phyloP scores from a whole-genome alignment of 1,284 basidiomycete species.

The Vanrija humicola region DNA sequence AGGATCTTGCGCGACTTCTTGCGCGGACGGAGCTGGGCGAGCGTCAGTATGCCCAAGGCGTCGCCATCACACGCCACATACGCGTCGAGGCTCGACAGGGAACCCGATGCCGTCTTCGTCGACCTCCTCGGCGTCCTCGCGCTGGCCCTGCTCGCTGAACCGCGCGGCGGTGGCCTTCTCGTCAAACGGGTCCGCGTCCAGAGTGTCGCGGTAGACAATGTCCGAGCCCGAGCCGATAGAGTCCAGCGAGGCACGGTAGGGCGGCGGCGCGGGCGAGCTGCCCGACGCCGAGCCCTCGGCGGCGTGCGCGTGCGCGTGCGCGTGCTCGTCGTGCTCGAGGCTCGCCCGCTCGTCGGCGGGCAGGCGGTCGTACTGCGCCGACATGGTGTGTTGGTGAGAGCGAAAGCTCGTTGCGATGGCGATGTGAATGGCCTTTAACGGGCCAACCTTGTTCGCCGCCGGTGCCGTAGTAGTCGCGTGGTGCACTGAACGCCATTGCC shows the following conservation, averaged over 20 bases:
- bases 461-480: too few species aligned
- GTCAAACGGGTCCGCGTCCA: slow-evolving; percentile 41
- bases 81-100: slow-evolving; percentile 25
- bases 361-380: slow-evolving; percentile 11
- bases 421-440: too few species aligned
- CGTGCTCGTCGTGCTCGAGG: not conserved
- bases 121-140: not conserved
- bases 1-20: slow-evolving; percentile 41
- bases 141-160: slow-evolving; percentile 17
- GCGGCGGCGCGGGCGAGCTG: slow-evolving; percentile 3
- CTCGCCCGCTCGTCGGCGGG: not conserved
- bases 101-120: slow-evolving; percentile 29
- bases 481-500: too few species aligned
- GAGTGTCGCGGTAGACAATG: slow-evolving; percentile 35
- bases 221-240: slow-evolving; percentile 18
- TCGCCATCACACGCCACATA: not conserved
- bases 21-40: slow-evolving; percentile 27
- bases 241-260: slow-evolving; percentile 6
- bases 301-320: not conserved
- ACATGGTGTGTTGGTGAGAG: slow-evolving; percentile 2
- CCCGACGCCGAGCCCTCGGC: not conserved
- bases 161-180: slow-evolving; percentile 29
- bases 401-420: not conserved
- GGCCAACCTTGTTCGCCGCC: too few species aligned
- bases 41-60: slow-evolving; percentile 1